These are phyloP conservation scores for Eucalyptus virginea DNA, from an alignment of 345 rosid species.

Conservation along the genomic window DNA sequence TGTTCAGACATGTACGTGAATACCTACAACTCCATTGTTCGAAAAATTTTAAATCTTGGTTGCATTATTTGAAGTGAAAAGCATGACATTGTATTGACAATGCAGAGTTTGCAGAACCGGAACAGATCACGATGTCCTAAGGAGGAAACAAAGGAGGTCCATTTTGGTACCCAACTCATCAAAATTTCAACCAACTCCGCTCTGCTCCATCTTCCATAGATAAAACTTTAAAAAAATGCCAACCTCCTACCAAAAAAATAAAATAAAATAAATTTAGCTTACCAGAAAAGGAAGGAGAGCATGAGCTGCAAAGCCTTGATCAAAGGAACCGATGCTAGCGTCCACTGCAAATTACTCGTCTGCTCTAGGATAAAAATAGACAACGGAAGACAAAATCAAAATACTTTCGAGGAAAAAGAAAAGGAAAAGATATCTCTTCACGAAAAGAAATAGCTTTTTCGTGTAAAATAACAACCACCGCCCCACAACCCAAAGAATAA, in stretches of 20 bases:
- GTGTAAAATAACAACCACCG: not conserved
- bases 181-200: not conserved
- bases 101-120: not conserved
- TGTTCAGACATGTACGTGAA: not conserved
- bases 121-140: not conserved
- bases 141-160: not conserved
- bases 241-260: not conserved
- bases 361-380: conserved; percentile 28
- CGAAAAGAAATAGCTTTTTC: not conserved
- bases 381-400: not conserved
- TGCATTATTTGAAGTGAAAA: not conserved
- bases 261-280: not conserved
- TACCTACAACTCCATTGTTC: not conserved
- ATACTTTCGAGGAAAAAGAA: not conserved
- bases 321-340: conserved; percentile 71
- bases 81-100: not conserved
- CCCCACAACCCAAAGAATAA: not conserved
- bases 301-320: conserved; percentile 83
- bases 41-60: not conserved
- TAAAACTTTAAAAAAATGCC: not conserved
- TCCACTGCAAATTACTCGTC: conserved; percentile 77
- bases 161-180: not conserved
- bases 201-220: not conserved
- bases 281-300: conserved; percentile 91
- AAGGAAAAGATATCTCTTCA: not conserved